Percentiles rank a stretch among this genome's conserved stretches.
These are phyloP conservation scores for Morella rubra DNA, from an alignment of 306 rosid genomes.

Conservation along the genomic window DNA sequence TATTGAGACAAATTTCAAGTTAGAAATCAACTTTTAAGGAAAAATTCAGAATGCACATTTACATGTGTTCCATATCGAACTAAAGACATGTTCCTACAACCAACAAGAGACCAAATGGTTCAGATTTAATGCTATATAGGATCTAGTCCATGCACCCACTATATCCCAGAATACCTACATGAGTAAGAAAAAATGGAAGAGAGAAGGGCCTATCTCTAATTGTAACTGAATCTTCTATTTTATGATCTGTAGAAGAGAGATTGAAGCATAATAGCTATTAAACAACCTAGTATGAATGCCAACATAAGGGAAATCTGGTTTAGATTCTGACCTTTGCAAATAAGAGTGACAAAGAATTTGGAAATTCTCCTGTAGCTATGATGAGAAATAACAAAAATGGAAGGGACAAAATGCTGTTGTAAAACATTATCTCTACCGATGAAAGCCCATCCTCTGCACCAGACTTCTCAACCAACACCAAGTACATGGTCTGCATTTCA, in stretches of 20 bases:
- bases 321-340: conserved; percentile 67
- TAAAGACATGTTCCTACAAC: neutral
- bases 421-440: conserved; percentile 91
- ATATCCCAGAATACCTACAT: too few species aligned
- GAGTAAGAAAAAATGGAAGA: too few species aligned
- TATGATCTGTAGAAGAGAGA: too few species aligned
- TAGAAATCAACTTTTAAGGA: conserved; percentile 18
- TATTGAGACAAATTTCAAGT: conserved; percentile 17
- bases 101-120: neutral
- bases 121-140: neutral
- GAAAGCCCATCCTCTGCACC: conserved; percentile 96
- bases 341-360: conserved; percentile 68
- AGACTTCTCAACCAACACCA: conserved; percentile 88
- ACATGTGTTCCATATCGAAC: neutral
- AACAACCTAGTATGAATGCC: conserved; percentile 12
- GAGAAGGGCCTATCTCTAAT: too few species aligned
- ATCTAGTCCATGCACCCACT: too few species aligned
- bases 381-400: conserved; percentile 88
- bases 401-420: conserved; percentile 88
- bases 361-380: conserved; percentile 87
- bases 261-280: neutral
- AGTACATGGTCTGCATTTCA: conserved; percentile 86
- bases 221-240: too few species aligned
- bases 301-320: conserved; percentile 21
- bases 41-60: neutral